Conservation (phyloP, 2,329 filamentous ascomycete genomes). For the Alternaria longipes region DNA sequence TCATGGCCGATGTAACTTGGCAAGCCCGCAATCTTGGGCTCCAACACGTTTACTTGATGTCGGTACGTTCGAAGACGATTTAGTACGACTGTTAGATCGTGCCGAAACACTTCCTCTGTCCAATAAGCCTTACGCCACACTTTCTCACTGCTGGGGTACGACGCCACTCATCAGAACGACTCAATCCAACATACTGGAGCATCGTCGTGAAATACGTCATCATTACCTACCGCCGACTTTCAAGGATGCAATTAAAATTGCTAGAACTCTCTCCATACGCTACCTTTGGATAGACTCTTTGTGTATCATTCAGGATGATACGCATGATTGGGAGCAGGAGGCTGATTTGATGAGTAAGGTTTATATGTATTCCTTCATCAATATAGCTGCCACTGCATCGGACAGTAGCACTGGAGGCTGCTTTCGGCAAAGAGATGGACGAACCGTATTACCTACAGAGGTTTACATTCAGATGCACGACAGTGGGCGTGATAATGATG, state of each 20-base stretch:
- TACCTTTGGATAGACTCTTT: constrained; percentile 11
- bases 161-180: background rate
- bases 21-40: background rate
- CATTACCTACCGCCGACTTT: background rate
- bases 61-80: background rate
- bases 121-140: background rate
- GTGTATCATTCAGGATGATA: constrained; percentile 6
- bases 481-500: background rate
- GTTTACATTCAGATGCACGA: background rate
- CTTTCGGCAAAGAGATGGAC: constrained; percentile 2
- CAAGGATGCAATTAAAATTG: background rate
- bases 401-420: background rate
- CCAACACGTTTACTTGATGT: constrained; percentile 1
- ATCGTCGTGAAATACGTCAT: background rate
- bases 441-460: background rate
- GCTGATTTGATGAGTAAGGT: background rate
- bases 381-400: constrained; percentile 8
- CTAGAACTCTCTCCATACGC: background rate
- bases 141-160: constrained; percentile 5
- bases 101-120: background rate
- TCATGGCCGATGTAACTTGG: background rate
- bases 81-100: background rate
- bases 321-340: background rate
- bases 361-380: constrained; percentile 4
- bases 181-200: accelerated